Base-by-base conservation (phyloP, 2,329 filamentous ascomycete species). In the Tolypocladium capitatum region DNA sequence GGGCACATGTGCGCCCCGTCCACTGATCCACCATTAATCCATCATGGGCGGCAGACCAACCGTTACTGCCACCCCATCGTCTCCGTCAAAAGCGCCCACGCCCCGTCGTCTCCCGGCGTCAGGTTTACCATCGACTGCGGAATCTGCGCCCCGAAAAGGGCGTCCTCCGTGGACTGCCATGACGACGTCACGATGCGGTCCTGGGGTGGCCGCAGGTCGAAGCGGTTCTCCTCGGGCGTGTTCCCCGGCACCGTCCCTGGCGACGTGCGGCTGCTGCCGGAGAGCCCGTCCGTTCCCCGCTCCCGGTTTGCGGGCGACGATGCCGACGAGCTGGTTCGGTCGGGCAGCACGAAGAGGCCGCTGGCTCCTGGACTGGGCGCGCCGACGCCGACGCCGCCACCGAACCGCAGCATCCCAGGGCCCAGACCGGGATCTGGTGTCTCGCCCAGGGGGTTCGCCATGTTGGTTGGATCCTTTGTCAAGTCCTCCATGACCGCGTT, bases 191-290 rank as follows among this genome's bases (percentile, higher is more conserved):
- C 42, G 5, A 61, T 55, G 5, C 62, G 61, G 5, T 58, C 63
- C 46, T 65, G 63, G 11, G 66, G 60, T 6, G 57, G 50, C 27
- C 63, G 55, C 28, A 65, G 46, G 33, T 66, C 62, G 21, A 66
- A 52, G 18, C 60, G 55, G 34, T 66, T 66, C 47, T 67, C 64
- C 46, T 66, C 64, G 6, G 53, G 53, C 13, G 59, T 64, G 52
- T 63, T 66, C n/a, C 63, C 63, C n/a, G 64, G 58, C 8, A 58
- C 63, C 24, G 33, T 46, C 28, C 56, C 51, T 1, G 61, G 59
- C 6, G 63, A 64, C 10, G 61, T 59, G 33, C 63, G 56, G 31
- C 56, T 62, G 50, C 62, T 63, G 14, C 51, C 53, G 5, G 60
- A 58, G 14, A 51, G 41, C 5, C 55, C 54, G 31, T 53, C 58